Conservation (phyloP, 371 early-diverging fungal genomes). For the Saksenaea oblongispora region DNA sequence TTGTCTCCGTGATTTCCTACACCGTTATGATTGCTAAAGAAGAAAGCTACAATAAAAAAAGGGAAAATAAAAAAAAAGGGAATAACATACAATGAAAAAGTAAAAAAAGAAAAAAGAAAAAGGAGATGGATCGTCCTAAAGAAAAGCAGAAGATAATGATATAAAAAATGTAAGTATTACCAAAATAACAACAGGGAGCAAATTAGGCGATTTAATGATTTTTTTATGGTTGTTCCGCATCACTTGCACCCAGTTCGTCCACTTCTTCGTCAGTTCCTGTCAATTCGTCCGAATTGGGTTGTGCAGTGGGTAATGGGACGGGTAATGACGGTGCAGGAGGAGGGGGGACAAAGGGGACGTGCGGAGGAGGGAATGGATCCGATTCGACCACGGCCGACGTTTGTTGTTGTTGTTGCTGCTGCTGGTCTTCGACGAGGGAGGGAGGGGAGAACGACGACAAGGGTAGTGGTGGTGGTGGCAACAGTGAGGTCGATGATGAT, state of each 20-base stretch:
- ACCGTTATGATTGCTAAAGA: no score
- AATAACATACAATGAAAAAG: not conserved
- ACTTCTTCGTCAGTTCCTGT: conserved; percentile 20
- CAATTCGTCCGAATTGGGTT: not conserved
- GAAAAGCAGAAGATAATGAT: not conserved
- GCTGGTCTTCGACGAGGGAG: conserved; percentile 1
- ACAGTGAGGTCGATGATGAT: conserved; percentile 3
- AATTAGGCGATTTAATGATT: not conserved
- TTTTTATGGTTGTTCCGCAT: conserved; percentile 10
- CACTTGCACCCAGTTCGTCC: conserved; percentile 23
- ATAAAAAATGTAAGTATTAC: not conserved
- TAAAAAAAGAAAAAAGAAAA: conserved; percentile 10
- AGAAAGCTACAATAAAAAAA: conserved; percentile 2
- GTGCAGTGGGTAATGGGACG: not conserved
- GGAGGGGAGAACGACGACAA: not conserved
- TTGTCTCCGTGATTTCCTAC: no score
- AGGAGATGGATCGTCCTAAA: not conserved
- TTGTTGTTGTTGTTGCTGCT: conserved; percentile 5
- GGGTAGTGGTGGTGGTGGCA: not conserved
- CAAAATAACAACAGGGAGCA: not conserved
- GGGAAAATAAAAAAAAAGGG: not conserved
- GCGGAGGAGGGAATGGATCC: not conserved
- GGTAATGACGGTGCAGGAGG: not conserved
- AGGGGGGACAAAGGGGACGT: not conserved
- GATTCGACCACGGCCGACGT: not conserved